Conservation (phyloP, 179 eudicot genomes). For the Nepenthes alata region DNA sequence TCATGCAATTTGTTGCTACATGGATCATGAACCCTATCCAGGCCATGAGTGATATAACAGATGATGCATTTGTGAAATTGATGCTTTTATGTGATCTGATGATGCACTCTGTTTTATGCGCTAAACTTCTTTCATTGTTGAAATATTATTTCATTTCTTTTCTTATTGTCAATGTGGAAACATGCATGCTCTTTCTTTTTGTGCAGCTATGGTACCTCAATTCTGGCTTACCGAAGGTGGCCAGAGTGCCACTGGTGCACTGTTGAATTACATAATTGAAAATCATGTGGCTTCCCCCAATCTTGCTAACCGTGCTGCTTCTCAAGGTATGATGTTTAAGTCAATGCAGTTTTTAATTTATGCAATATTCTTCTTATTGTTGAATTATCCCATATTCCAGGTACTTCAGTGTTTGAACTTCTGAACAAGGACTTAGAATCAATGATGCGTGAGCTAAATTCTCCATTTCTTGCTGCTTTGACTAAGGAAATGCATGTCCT, state of each 20-base stretch:
- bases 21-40: too few species aligned
- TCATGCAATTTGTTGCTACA: too few species aligned
- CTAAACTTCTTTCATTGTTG: too few species aligned
- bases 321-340: slow-evolving; percentile 44
- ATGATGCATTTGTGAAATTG: too few species aligned
- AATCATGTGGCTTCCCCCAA: slow-evolving; percentile 73
- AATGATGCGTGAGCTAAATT: slow-evolving; percentile 39
- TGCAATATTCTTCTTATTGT: not conserved
- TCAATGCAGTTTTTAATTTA: not conserved
- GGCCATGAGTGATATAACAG: too few species aligned
- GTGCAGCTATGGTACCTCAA: slow-evolving; percentile 85
- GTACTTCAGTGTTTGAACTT: slow-evolving; percentile 53
- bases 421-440: slow-evolving; percentile 65
- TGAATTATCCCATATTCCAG: slow-evolving; percentile 19
- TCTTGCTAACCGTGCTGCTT: slow-evolving; percentile 92
- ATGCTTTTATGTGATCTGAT: too few species aligned
- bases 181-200: not conserved
- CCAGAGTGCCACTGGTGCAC: slow-evolving; percentile 96
- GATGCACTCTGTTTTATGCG: too few species aligned
- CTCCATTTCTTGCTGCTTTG: slow-evolving; percentile 69
- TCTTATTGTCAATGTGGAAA: not conserved
- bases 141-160: too few species aligned
- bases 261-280: slow-evolving; percentile 71
- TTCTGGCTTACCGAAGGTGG: slow-evolving; percentile 99
- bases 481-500: slow-evolving; percentile 77